Conservation (phyloP, 23 red algal genomes). For the Cyanidium caldarium region DNA sequence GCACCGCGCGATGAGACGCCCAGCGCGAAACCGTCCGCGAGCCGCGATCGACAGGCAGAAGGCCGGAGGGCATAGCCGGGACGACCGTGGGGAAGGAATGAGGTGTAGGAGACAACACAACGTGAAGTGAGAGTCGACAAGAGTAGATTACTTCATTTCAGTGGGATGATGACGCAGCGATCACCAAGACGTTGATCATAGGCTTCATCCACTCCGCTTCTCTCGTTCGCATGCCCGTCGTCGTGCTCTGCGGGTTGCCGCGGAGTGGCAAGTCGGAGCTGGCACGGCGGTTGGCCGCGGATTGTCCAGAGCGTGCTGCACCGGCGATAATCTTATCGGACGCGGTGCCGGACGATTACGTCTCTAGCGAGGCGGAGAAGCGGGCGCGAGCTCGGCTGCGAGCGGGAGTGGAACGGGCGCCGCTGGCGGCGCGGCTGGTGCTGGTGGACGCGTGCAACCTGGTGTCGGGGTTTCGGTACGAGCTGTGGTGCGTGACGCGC, state of each 20-base stretch:
- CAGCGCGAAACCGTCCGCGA: too few species aligned
- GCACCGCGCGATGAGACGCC: too few species aligned
- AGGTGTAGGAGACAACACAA: too few species aligned
- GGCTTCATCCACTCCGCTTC: too few species aligned
- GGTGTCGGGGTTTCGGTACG: slow-evolving; percentile 86
- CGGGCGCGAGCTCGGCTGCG: slow-evolving; percentile 27
- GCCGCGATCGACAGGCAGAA: too few species aligned
- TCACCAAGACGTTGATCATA: too few species aligned
- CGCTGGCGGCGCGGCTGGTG: slow-evolving; percentile 11
- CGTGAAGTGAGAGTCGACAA: too few species aligned
- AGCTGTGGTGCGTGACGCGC: slow-evolving; percentile 74
- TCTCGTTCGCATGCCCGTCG: slow-evolving; percentile 1
- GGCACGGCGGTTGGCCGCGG: not conserved
- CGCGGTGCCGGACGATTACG: not conserved
- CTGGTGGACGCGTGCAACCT: slow-evolving; percentile 58
- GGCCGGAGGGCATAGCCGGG: too few species aligned
- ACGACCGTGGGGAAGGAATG: too few species aligned
- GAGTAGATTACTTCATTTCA: too few species aligned
- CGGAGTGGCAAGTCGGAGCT: not conserved
- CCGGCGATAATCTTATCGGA: not conserved
- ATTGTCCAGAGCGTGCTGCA: not conserved
- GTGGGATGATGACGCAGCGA: too few species aligned
- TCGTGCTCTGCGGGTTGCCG: slow-evolving; percentile 1
- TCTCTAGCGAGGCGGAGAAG: not conserved
- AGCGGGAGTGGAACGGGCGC: slow-evolving; percentile 27